These are phyloP conservation scores for Plantago ovata DNA, from an alignment of 257 asterid species.

Conservation along the genomic window DNA sequence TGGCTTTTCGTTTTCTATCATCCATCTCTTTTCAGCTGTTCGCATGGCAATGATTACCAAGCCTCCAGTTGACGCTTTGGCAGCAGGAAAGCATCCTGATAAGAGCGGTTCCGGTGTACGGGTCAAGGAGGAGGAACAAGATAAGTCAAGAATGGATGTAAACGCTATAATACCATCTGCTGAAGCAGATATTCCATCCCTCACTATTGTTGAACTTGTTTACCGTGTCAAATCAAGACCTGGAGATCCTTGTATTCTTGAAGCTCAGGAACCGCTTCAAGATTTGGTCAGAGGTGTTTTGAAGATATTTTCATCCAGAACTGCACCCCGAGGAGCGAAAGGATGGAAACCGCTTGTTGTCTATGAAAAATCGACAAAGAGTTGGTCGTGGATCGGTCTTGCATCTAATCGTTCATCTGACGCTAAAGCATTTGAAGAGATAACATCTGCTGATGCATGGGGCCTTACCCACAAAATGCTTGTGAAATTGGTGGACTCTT, in stretches of 20 bases:
- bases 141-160: conserved; percentile 35
- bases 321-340: conserved; percentile 97
- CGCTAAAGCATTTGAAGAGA: conserved; percentile 65
- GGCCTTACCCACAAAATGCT: conserved; percentile 94
- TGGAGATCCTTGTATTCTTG: conserved; percentile 90
- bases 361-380: conserved; percentile 68
- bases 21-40: conserved; percentile 95
- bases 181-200: conserved; percentile 54
- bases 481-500: conserved; percentile 89
- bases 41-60: conserved; percentile 76
- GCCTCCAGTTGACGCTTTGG: conserved; percentile 71
- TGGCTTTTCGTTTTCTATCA: conserved; percentile 84
- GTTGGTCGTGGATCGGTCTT: conserved; percentile 98
- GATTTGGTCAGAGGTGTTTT: conserved; percentile 95
- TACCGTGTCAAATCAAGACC: conserved; percentile 85
- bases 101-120: conserved; percentile 42
- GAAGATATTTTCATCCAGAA: conserved; percentile 79
- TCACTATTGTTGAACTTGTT: conserved; percentile 77
- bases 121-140: conserved; percentile 46
- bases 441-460: conserved; percentile 93
- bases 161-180: conserved; percentile 41
- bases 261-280: conserved; percentile 97
- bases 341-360: conserved; percentile 98
- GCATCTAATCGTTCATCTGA: conserved; percentile 42
- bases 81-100: conserved; percentile 38